Evolutionary conservation across 331 rosid genomes (phyloP).

Genomic region (Telfairia occidentalis): DNA sequence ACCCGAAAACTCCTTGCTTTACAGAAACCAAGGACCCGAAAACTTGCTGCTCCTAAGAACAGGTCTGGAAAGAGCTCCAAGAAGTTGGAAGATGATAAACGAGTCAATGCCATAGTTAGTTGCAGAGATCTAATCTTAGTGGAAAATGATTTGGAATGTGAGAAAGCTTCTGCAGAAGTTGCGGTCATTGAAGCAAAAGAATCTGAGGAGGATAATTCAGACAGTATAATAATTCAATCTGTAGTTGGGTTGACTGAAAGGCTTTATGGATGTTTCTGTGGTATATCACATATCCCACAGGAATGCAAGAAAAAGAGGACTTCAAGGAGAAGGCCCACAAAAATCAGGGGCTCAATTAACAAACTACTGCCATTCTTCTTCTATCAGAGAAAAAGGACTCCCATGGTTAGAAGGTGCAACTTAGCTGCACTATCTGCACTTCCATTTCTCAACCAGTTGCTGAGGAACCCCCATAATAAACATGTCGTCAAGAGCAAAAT

Average conservation of each 20-base stretch:
- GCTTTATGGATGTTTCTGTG: not conserved
- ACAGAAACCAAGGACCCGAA: not conserved
- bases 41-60: not conserved
- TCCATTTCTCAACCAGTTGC: not conserved
- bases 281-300: not conserved
- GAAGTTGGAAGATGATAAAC: not conserved
- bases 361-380: not conserved
- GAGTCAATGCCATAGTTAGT: not conserved
- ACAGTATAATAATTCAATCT: not conserved
- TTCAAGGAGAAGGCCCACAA: not conserved
- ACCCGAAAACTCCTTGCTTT: not conserved
- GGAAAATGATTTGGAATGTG: not conserved
- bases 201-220: not conserved
- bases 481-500: not conserved
- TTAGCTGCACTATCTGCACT: not conserved
- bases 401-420: constrained; percentile 3
- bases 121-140: not conserved
- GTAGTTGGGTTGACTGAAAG: no score
- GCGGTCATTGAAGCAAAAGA: not conserved
- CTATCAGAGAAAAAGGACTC: not conserved
- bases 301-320: not conserved
- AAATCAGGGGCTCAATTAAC: not conserved
- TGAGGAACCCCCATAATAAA: not conserved
- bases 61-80: not conserved
- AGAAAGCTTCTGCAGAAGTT: not conserved